Conservation (phyloP, 108 stramenopile genomes). For the Seminavis robusta region DNA sequence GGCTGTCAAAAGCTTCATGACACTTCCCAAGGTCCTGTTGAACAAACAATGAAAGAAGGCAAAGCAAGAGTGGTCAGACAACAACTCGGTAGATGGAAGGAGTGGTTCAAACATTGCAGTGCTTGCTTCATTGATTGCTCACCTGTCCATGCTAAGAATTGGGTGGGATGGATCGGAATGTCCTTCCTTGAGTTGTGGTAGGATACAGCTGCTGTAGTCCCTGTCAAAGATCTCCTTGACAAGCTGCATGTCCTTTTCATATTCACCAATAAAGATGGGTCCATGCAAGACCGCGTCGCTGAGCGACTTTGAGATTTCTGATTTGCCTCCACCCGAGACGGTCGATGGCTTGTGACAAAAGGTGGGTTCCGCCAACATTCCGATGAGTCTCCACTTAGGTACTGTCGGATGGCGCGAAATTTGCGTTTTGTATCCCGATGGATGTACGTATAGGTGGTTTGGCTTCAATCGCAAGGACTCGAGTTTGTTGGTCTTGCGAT, state of each 20-base stretch:
- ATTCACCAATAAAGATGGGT: constrained; percentile 48
- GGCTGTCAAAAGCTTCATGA: constrained; percentile 51
- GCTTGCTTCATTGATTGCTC: no score
- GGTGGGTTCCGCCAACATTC: constrained; percentile 50
- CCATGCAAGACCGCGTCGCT: constrained; percentile 55
- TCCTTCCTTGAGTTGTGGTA: constrained; percentile 33
- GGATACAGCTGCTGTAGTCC: constrained; percentile 40
- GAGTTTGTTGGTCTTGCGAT: constrained; percentile 18
- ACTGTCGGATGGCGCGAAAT: constrained; percentile 40
- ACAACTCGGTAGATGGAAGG: no score
- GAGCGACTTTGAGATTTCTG: constrained; percentile 47
- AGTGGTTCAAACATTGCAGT: no score
- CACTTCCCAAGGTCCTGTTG: constrained; percentile 48
- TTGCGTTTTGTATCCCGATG: constrained; percentile 43
- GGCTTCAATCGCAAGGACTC: constrained; percentile 40
- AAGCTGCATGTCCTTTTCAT: constrained; percentile 49
- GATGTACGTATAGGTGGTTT: constrained; percentile 44
- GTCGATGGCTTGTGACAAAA: constrained; percentile 60
- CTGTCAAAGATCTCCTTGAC: constrained; percentile 35
- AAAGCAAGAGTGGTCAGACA: no score
- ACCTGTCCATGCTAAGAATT: constrained; percentile 35
- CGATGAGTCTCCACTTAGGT: constrained; percentile 36
- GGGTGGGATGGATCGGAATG: constrained; percentile 21
- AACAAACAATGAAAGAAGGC: constrained; percentile 17
- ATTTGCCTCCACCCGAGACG: constrained; percentile 50